Evolutionary conservation across 495 filamentous ascomycete genomes (phyloP).

Genomic region (Aspergillus hancockii): DNA sequence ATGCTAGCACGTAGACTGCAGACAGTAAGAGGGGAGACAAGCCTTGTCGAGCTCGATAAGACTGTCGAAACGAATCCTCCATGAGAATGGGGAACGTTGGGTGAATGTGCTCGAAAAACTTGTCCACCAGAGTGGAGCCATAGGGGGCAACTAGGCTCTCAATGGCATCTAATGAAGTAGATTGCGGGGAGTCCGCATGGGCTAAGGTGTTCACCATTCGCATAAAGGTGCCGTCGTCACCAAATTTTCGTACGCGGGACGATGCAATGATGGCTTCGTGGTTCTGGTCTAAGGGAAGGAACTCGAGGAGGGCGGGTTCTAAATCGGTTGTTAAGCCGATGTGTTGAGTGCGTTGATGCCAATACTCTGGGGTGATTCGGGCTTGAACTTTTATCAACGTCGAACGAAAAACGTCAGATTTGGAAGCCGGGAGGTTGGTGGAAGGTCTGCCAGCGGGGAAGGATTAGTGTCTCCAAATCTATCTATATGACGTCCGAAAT

Average conservation of each 20-base stretch:
- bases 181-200: conserved; percentile 39
- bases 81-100: conserved; percentile 89
- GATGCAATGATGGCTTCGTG: conserved; percentile 40
- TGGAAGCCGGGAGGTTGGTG: conserved; percentile 25
- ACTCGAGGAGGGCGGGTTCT: conserved; percentile 51
- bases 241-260: conserved; percentile 69
- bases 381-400: conserved; percentile 24
- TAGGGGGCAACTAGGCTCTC: conserved; percentile 82
- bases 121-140: conserved; percentile 75
- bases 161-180: conserved; percentile 73
- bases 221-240: conserved; percentile 83
- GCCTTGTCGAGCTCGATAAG: conserved; percentile 74
- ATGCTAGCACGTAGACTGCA: conserved; percentile 85
- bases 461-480: conserved; percentile 18
- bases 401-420: conserved; percentile 29
- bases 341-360: conserved; percentile 50
- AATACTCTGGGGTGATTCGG: conserved; percentile 41
- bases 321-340: conserved; percentile 56
- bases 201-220: conserved; percentile 42
- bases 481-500: conserved; percentile 26
- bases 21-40: conserved; percentile 84
- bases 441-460: conserved; percentile 26
- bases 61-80: conserved; percentile 83
- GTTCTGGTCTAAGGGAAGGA: conserved; percentile 44
- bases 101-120: conserved; percentile 87